Evolutionary conservation across 2,329 filamentous ascomycete genomes (phyloP).

Genomic region (Coccinonectria pachysandricola): DNA sequence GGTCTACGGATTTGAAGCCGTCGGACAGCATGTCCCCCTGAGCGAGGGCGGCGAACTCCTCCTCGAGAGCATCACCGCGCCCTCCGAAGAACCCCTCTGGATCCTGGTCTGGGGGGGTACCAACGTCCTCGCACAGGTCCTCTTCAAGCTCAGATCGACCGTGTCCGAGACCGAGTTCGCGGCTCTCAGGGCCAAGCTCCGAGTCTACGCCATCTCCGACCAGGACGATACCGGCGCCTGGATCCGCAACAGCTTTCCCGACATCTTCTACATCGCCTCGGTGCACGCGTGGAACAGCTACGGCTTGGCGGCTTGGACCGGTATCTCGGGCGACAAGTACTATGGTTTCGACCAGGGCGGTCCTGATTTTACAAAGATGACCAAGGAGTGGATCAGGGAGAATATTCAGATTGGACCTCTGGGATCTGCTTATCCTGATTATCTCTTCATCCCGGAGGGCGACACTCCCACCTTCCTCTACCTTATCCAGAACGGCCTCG

Average conservation of each 20-base stretch:
- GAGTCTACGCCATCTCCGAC: constrained; percentile 47
- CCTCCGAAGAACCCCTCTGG: constrained; percentile 33
- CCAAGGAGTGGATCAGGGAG: constrained; percentile 39
- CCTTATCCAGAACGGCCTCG: constrained; percentile 22
- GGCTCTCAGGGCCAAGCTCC: constrained; percentile 29
- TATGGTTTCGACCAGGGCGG: constrained; percentile 16
- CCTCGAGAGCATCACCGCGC: constrained; percentile 17
- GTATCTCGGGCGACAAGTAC: constrained; percentile 36
- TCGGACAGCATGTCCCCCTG: constrained; percentile 20
- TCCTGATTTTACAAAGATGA: constrained; percentile 36
- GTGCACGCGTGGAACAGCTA: constrained; percentile 48
- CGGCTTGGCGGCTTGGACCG: constrained; percentile 42
- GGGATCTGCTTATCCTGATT: constrained; percentile 34
- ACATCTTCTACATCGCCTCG: constrained; percentile 45
- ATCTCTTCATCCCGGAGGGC: constrained; percentile 42
- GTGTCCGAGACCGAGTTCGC: constrained; percentile 22
- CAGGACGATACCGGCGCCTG: constrained; percentile 48
- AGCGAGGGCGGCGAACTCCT: constrained; percentile 34
- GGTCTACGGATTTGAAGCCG: constrained; percentile 24
- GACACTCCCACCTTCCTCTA: constrained; percentile 41
- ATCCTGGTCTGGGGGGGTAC: constrained; percentile 43
- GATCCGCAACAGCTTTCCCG: constrained; percentile 43
- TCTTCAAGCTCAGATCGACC: constrained; percentile 25
- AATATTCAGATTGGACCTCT: constrained; percentile 41
- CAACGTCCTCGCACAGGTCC: constrained; percentile 40